These are phyloP conservation scores for Arachis hypogaea DNA, from an alignment of 306 rosid species.

Conservation along the genomic window DNA sequence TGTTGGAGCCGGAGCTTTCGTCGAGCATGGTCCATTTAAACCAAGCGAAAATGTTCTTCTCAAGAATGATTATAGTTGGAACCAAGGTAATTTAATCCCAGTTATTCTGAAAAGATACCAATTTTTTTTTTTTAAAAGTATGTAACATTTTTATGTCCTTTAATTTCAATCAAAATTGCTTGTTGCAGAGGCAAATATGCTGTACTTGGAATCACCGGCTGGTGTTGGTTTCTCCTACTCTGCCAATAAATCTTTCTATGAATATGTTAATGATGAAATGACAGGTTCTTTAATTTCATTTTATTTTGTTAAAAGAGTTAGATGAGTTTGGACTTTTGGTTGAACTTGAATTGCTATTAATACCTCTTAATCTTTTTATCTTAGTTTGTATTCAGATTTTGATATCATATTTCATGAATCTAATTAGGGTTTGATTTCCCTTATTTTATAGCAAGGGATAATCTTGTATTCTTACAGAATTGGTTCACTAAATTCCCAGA, in stretches of 20 bases:
- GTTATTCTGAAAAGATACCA: neutral
- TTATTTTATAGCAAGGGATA: conserved; percentile 60
- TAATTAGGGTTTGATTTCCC: neutral
- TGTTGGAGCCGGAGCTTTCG: conserved; percentile 72
- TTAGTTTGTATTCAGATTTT: neutral
- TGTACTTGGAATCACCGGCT: conserved; percentile 75
- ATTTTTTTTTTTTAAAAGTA: neutral
- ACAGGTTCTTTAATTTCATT: conserved; percentile 53
- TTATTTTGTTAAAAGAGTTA: neutral
- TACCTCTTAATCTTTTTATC: neutral
- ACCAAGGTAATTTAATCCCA: conserved; percentile 50
- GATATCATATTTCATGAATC: neutral
- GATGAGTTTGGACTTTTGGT: too few species aligned
- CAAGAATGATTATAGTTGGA: conserved; percentile 68
- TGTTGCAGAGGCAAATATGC: conserved; percentile 63
- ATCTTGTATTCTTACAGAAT: conserved; percentile 58
- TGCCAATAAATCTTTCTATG: conserved; percentile 56
- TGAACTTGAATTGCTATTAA: neutral
- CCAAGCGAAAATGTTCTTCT: conserved; percentile 57
- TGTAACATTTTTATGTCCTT: neutral
- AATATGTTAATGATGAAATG: conserved; percentile 46
- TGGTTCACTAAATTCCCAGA: conserved; percentile 65
- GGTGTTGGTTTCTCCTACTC: conserved; percentile 93
- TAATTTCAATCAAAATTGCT: neutral
- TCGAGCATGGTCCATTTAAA: conserved; percentile 76